phyloP scores from a whole-genome alignment of 768 basidiomycete genomes.

The Suillus clintonianus region DNA sequence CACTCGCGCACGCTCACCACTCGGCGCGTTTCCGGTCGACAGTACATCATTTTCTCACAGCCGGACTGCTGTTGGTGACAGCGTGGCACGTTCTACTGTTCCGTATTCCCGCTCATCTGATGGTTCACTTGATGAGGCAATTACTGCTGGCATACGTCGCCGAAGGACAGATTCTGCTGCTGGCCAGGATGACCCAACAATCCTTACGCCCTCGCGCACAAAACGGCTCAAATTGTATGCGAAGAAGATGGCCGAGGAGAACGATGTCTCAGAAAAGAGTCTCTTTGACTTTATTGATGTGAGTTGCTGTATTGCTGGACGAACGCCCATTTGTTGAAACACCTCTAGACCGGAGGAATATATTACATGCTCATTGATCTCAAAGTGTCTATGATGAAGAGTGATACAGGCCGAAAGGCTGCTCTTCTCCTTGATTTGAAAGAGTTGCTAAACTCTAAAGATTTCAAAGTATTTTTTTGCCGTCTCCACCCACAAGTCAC shows the following conservation, averaged over 20 bases:
- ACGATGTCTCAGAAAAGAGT: neutral
- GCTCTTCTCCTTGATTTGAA: neutral
- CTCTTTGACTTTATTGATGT: neutral
- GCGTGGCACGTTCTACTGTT: neutral
- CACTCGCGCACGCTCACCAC: neutral
- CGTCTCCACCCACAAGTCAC: neutral
- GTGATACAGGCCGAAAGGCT: neutral
- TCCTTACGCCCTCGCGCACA: neutral
- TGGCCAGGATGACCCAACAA: neutral
- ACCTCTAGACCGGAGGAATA: neutral
- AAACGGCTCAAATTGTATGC: neutral
- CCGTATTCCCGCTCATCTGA: neutral
- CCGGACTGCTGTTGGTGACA: neutral
- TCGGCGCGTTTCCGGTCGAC: neutral
- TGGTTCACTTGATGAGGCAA: neutral
- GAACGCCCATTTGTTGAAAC: neutral
- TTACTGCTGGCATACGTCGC: neutral
- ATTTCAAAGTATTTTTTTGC: neutral
- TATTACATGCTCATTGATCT: neutral
- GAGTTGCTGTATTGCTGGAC: neutral
- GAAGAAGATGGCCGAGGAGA: neutral
- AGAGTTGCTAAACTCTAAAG: neutral
- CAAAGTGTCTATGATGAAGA: neutral
- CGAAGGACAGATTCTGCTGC: neutral
- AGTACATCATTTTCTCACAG: neutral